phyloP scores from a whole-genome alignment of 2,329 filamentous ascomycete genomes.

The Neoarthrinium moseri region DNA sequence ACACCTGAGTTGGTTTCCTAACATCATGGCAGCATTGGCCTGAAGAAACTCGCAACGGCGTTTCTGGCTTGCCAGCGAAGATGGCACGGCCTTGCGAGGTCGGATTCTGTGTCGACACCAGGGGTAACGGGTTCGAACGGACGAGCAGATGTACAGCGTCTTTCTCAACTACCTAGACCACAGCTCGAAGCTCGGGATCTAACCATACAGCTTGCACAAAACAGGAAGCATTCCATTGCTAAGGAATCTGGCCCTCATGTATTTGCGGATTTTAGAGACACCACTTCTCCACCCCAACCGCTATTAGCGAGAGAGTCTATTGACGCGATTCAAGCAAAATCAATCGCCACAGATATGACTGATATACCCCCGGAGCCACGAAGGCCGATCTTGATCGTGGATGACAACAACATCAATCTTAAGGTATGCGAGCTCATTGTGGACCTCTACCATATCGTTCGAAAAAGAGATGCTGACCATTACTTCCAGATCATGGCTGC shows the following conservation, averaged over 20 bases:
- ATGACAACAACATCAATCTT: conserved; percentile 40
- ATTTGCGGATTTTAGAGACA: background rate
- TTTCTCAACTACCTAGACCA: background rate
- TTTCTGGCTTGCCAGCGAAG: background rate
- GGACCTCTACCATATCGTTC: background rate
- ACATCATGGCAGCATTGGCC: background rate
- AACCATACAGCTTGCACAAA: background rate
- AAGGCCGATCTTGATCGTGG: conserved; percentile 29
- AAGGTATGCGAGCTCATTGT: background rate
- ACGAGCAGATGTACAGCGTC: background rate
- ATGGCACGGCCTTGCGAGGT: background rate
- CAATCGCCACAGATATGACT: background rate
- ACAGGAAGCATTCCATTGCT: background rate
- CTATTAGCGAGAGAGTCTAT: background rate
- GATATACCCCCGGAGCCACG: background rate
- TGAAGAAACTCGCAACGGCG: background rate
- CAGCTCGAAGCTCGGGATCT: background rate
- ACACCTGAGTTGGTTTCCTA: background rate
- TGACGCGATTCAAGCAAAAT: background rate
- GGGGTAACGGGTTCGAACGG: background rate
- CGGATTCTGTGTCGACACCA: background rate
- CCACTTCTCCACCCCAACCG: background rate
- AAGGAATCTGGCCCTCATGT: background rate
- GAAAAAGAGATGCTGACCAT: background rate
- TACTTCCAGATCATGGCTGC: conserved; percentile 23